Base-by-base conservation (phyloP, 192 early-diverging fungal species). In the Dissophora ornata region DNA sequence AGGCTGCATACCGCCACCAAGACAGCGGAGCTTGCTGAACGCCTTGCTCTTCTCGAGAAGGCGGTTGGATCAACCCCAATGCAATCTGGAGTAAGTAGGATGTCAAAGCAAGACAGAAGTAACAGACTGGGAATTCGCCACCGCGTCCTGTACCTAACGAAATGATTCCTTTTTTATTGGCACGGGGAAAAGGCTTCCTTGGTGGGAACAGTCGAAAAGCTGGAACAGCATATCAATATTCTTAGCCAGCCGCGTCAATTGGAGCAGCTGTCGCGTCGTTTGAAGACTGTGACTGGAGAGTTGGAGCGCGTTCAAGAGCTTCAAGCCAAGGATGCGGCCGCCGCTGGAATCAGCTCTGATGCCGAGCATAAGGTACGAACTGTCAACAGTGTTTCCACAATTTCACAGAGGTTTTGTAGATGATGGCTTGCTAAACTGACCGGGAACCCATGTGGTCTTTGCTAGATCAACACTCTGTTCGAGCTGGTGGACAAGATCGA, bases 401-500 rank as follows among this genome's bases (percentile, higher is more conserved):
- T n/a, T n/a, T n/a, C n/a, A n/a, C n/a, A n/a, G n/a, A n/a, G n/a
- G n/a, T n/a, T n/a, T n/a, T n/a, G n/a, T n/a, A n/a, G n/a, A n/a
- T n/a, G n/a, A n/a, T n/a, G n/a, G n/a, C n/a, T n/a, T n/a, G n/a
- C n/a, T n/a, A n/a, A n/a, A n/a, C n/a, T n/a, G n/a, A n/a, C n/a
- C n/a, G n/a, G n/a, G n/a, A n/a, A n/a, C n/a, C n/a, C n/a, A n/a
- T n/a, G n/a, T n/a, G n/a, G n/a, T 30, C 4, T 45, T 53, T 50
- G 10, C 12, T 50, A 88, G 67, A 87, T 95, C 65, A 89, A 89
- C 54, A 68, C 84, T 11, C 80, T 97, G 9, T 94, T 92, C 29
- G 79, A 84, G 33, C 62, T 88, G 24, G 82, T 97, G 55, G 85
- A 90, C 18, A 84, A 85, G 50, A 77, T 97, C 2, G 96, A 97